These are phyloP conservation scores for Biancaea sappan DNA, from an alignment of 306 rosid genomes.

Conservation along the genomic window DNA sequence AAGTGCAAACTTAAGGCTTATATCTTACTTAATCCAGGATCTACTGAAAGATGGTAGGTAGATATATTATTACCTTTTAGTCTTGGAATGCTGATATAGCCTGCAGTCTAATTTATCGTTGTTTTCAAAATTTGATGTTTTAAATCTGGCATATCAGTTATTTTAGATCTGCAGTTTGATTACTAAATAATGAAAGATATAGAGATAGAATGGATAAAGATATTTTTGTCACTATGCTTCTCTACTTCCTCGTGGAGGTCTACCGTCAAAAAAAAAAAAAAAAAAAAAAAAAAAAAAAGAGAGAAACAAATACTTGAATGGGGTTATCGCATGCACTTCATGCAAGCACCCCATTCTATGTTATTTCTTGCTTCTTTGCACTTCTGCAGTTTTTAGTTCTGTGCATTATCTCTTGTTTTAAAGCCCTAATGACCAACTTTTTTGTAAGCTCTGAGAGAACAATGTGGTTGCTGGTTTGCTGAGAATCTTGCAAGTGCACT, in stretches of 20 bases:
- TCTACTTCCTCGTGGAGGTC: too few relatives aligned
- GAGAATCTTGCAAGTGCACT: background rate
- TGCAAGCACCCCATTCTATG: background rate
- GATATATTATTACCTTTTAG: background rate
- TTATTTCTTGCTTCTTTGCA: background rate
- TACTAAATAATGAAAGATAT: background rate
- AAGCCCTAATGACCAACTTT: background rate
- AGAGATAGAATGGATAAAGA: background rate
- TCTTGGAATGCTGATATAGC: background rate
- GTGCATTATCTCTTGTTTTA: background rate
- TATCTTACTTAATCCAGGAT: background rate
- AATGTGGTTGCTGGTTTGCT: background rate
- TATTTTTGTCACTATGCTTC: background rate
- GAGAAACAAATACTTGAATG: too few relatives aligned
- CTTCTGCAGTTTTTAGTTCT: constrained; percentile 2
- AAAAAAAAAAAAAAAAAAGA: too few relatives aligned
- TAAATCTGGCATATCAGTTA: background rate
- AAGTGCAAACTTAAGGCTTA: background rate
- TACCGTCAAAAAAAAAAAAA: too few relatives aligned
- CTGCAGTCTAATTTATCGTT: background rate
- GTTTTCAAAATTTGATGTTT: background rate
- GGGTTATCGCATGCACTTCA: too few relatives aligned
- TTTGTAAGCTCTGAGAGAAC: constrained; percentile 1
- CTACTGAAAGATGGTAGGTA: background rate
- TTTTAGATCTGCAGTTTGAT: background rate